Conservation (phyloP, 352 stramenopile genomes). For the Globisporangium nunn region DNA sequence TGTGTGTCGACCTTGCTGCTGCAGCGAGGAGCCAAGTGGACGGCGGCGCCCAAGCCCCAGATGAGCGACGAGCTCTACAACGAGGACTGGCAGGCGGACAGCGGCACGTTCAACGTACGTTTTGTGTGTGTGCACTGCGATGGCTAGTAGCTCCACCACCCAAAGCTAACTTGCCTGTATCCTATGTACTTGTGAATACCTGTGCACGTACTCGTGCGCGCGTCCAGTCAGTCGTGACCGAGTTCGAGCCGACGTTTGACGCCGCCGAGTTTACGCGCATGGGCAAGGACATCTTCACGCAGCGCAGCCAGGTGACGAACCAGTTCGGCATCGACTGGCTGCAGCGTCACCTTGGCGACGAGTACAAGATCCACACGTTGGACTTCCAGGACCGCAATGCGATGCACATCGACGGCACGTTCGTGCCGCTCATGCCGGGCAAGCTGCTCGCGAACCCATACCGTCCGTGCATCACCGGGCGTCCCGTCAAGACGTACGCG, state of each 20-base stretch:
- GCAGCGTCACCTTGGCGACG: constrained; percentile 75
- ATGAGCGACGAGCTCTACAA: constrained; percentile 90
- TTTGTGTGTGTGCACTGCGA: too few relatives aligned
- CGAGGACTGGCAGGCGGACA: constrained; percentile 74
- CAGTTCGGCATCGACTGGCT: constrained; percentile 89
- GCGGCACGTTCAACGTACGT: constrained; percentile 66
- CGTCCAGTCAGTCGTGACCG: constrained; percentile 71
- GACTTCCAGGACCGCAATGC: constrained; percentile 89
- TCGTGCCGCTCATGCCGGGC: constrained; percentile 79
- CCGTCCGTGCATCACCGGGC: constrained; percentile 82
- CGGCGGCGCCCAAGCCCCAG: constrained; percentile 81
- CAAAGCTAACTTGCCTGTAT: background rate
- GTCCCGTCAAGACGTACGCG: constrained; percentile 79
- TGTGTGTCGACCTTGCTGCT: too few relatives aligned
- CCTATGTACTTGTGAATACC: too few relatives aligned
- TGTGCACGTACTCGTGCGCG: too few relatives aligned
- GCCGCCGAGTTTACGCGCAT: constrained; percentile 88
- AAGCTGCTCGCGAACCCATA: constrained; percentile 86
- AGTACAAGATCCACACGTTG: constrained; percentile 83
- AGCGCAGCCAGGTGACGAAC: constrained; percentile 89
- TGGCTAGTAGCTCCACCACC: too few relatives aligned
- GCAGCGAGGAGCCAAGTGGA: constrained; percentile 81
- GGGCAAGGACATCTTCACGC: constrained; percentile 86
- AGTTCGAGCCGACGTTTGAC: constrained; percentile 88
- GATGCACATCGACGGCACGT: constrained; percentile 90